Base-by-base conservation (phyloP, 208 protist species). In the Leishmania mexicana region DNA sequence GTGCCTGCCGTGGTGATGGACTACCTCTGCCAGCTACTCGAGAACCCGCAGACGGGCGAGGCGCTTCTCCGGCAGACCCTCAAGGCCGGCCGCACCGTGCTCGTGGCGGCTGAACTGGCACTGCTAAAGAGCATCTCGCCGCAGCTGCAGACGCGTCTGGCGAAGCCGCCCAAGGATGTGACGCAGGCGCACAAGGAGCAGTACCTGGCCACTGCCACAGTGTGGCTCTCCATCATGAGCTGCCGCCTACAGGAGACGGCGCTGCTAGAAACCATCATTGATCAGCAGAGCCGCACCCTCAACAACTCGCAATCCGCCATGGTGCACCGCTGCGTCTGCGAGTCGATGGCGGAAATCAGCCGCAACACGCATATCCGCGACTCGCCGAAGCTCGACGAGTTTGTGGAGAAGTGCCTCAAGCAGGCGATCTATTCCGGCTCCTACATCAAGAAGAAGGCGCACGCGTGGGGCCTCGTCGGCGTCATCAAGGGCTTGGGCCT, bases 381-480 rank as follows among this genome's bases (percentile, higher is more conserved):
- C 40, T 94, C 90, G 28, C 83, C 91, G 15, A 93, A 95, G 85
- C 81, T 98, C 19, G 93, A 96, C 81, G 93, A 96, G 60, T 98
- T 98, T 85, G 88, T 96, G 64, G 90, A 96, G 80, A 97, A 98
- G 87, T 98, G 93, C 84, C 67, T 97, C 73, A 98, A 98, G 89
- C 93, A 96, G 81, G 83, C 88, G 47, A 89, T 97, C 62, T 87
- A 95, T 79, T 94, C 92, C 49, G 93, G 93, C 76, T 96, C 92
- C 28, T 98, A 98, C 87, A 88, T 96, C 68, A 97, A 97, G 84
- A 98, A 98, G 84, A 98, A 98, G 88, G 95, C 95, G 76, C 95
- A 98, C 85, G 95, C 93, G 45, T 96, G 90, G 87, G 95, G 95
- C 72, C 83, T 97, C 70, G 95, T 89, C 15, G 95, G 95, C 51